A percentile compares a stretch with the other conserved stretches of the same genome.
phyloP scores from a whole-genome alignment of 805 yeast genomes.

The Isabelozyma pseudorhagii region DNA sequence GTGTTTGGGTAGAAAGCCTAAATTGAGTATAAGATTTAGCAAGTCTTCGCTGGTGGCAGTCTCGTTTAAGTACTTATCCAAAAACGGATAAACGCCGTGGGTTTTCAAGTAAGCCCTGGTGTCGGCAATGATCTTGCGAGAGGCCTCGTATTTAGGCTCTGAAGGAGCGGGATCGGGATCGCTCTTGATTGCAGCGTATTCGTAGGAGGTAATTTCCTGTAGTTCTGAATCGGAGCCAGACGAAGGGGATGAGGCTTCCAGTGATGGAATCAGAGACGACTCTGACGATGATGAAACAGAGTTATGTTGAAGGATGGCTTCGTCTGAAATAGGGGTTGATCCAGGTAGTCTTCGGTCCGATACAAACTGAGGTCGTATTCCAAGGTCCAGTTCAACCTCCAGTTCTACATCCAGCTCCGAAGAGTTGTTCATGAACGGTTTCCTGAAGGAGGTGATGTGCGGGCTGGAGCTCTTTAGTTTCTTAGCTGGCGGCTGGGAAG shows the following conservation, averaged over 20 bases:
- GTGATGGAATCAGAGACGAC: no score
- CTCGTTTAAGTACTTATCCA: slow-evolving; percentile 59
- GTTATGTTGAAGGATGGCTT: no score
- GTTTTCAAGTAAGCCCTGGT: slow-evolving; percentile 50
- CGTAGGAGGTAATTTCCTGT: slow-evolving; percentile 1
- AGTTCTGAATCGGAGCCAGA: slow-evolving; percentile 2
- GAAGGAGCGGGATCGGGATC: neutral
- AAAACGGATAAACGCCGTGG: slow-evolving; percentile 58
- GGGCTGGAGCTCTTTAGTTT: neutral
- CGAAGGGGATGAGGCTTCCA: slow-evolving; percentile 2
- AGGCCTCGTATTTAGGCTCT: slow-evolving; percentile 1
- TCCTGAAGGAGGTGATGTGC: neutral
- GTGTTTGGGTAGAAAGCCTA: slow-evolving; percentile 56
- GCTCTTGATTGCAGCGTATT: slow-evolving; percentile 1
- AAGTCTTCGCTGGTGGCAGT: slow-evolving; percentile 59
- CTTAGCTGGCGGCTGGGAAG: neutral
- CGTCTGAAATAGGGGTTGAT: no score
- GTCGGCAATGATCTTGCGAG: slow-evolving; percentile 6
- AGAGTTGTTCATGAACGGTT: slow-evolving; percentile 2
- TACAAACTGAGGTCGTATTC: neutral
- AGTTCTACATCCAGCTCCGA: neutral
- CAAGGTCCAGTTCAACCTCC: neutral
- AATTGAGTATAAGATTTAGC: slow-evolving; percentile 49
- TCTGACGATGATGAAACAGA: no score
- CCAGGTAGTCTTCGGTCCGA: neutral